A percentile compares a stretch with the other conserved stretches of the same genome.
phyloP scores from a whole-genome alignment of 2,329 filamentous ascomycete species.

The Aspergillus sp. region DNA sequence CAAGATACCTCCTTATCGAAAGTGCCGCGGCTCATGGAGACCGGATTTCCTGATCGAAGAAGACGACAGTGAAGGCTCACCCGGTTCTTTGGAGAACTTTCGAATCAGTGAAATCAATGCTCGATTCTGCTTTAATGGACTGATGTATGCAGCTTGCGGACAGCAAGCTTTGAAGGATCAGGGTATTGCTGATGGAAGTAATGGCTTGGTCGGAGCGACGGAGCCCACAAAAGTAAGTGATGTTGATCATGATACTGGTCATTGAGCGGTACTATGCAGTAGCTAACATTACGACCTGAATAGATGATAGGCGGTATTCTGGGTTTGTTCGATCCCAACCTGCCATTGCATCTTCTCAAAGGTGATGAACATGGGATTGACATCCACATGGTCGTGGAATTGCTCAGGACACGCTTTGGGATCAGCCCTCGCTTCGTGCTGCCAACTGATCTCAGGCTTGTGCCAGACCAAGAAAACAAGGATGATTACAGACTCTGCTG shows the following conservation, averaged over 20 bases:
- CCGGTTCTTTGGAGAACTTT: constrained; percentile 6
- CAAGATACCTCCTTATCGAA: too few species aligned
- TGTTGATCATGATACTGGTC: not conserved
- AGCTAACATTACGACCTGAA: not conserved
- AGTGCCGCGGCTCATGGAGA: constrained; percentile 24
- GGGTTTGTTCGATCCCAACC: constrained; percentile 9
- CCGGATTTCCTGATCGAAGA: constrained; percentile 31
- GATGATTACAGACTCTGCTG: constrained; percentile 19
- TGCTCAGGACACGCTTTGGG: not conserved
- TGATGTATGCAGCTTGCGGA: constrained; percentile 11
- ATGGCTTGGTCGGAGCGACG: constrained; percentile 3
- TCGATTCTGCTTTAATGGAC: constrained; percentile 28
- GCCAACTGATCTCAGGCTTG: constrained; percentile 13
- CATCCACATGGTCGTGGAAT: constrained; percentile 17
- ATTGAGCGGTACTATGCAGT: too few species aligned
- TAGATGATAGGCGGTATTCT: constrained; percentile 14
- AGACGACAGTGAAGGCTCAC: not conserved
- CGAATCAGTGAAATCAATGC: constrained; percentile 31
- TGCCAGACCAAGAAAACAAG: not conserved
- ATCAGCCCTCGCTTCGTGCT: constrained; percentile 12
- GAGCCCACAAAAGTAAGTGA: constrained; percentile 13
- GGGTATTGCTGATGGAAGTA: not conserved
- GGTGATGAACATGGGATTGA: constrained; percentile 19
- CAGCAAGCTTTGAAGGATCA: constrained; percentile 12
- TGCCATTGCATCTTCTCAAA: constrained; percentile 24